phyloP scores from a whole-genome alignment of 2,329 filamentous ascomycete genomes.

The Hymenoscyphus infarciens region DNA sequence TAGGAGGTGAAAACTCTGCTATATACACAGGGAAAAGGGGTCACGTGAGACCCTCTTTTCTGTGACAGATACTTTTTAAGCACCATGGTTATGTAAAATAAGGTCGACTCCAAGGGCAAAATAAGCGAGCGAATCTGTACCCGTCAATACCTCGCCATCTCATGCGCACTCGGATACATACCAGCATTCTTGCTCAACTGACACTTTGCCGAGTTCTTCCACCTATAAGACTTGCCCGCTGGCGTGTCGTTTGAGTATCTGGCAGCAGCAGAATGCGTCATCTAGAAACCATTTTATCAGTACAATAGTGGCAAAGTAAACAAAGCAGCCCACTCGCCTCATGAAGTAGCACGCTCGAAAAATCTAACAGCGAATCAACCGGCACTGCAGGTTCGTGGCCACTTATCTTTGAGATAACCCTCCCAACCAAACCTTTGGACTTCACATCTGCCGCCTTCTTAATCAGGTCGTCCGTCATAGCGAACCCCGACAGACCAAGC shows the following conservation, averaged over 20 bases:
- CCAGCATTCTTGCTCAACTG: neutral
- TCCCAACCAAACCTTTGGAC: neutral
- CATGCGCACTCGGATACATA: neutral
- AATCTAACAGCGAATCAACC: neutral
- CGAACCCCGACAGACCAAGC: no score
- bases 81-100: neutral
- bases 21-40: no score
- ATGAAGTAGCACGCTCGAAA: neutral
- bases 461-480: no score
- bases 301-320: neutral
- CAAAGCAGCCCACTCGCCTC: neutral
- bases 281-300: neutral
- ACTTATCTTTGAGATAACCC: neutral
- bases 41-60: no score
- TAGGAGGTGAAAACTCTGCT: no score
- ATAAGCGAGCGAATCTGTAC: neutral
- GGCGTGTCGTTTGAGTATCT: neutral
- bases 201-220: conserved; percentile 1
- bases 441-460: neutral
- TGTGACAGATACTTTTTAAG: no score
- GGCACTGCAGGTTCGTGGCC: neutral
- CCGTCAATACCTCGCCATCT: neutral
- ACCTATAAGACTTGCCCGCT: neutral
- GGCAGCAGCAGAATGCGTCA: neutral
- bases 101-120: neutral